A percentile compares a stretch with the other conserved stretches of the same genome.
Evolutionary conservation across 352 stramenopile genomes (phyloP).

Genomic region (Thalassiosira mediterranea): DNA sequence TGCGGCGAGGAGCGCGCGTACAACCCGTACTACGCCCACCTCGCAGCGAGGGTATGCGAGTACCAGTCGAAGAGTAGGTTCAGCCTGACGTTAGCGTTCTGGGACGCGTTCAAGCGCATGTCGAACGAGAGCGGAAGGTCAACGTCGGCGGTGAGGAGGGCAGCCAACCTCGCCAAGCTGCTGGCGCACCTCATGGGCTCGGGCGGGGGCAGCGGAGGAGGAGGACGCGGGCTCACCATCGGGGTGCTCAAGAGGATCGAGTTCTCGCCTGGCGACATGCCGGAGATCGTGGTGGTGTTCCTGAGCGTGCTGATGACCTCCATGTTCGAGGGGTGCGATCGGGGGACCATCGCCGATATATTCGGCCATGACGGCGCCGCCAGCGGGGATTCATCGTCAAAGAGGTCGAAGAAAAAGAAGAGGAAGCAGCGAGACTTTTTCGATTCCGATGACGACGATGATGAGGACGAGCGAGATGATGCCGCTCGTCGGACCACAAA

Average conservation of each 20-base stretch:
- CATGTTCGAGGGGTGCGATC: slow-evolving; percentile 70
- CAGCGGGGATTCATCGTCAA: not conserved
- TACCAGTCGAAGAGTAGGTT: slow-evolving; percentile 95
- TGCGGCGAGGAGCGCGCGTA: slow-evolving; percentile 86
- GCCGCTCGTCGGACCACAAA: slow-evolving; percentile 33
- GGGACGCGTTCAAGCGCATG: slow-evolving; percentile 96
- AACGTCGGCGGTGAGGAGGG: slow-evolving; percentile 84
- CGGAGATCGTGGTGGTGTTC: slow-evolving; percentile 89
- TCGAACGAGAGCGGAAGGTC: slow-evolving; percentile 47
- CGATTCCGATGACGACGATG: slow-evolving; percentile 48
- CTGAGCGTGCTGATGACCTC: slow-evolving; percentile 84
- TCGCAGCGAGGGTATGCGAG: slow-evolving; percentile 92
- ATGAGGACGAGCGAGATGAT: slow-evolving; percentile 41
- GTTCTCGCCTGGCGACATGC: slow-evolving; percentile 87
- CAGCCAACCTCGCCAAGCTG: slow-evolving; percentile 90
- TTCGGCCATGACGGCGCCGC: slow-evolving; percentile 47
- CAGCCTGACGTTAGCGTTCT: slow-evolving; percentile 95
- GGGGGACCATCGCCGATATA: slow-evolving; percentile 46
- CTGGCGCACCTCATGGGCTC: slow-evolving; percentile 86
- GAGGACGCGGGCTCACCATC: no score
- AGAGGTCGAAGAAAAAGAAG: slow-evolving; percentile 17
- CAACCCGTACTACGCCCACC: slow-evolving; percentile 95
- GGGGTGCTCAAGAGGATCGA: slow-evolving; percentile 92
- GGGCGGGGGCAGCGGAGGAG: no score
- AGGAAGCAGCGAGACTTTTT: slow-evolving; percentile 28